Evolutionary conservation across 2,329 filamentous ascomycete genomes (phyloP).

Genomic region (Xylariaceae sp.): DNA sequence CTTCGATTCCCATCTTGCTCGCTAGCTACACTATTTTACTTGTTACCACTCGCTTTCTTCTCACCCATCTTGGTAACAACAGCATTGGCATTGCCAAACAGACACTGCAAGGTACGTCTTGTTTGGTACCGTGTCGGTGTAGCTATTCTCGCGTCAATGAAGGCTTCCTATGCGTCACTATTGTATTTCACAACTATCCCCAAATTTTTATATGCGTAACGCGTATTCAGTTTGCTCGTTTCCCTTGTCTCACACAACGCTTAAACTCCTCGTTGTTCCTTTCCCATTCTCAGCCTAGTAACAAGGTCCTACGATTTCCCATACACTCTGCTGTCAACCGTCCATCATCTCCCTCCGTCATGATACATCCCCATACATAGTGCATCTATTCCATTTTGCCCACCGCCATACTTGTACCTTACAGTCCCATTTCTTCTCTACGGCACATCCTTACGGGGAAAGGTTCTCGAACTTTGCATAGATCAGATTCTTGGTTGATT

Average conservation of each 20-base stretch:
- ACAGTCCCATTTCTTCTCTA: not conserved
- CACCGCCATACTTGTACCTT: not conserved
- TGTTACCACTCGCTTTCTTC: constrained; percentile 58
- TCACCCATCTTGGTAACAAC: constrained; percentile 53
- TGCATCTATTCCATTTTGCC: not conserved
- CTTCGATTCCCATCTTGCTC: constrained; percentile 61
- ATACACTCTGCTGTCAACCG: not conserved
- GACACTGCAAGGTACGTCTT: constrained; percentile 24
- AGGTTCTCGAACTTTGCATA: not conserved
- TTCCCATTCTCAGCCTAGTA: no score
- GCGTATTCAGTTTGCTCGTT: no score
- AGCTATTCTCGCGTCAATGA: no score
- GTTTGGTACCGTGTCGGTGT: not conserved
- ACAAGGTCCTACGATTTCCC: not conserved
- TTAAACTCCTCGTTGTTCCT: no score
- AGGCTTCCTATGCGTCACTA: no score
- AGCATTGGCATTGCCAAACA: constrained; percentile 38
- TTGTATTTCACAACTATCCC: no score
- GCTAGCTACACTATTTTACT: constrained; percentile 66
- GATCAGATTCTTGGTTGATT: no score
- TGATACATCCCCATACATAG: not conserved
- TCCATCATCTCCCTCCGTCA: not conserved
- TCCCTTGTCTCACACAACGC: no score
- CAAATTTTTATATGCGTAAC: no score
- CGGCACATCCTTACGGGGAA: not conserved